Conservation (phyloP, 257 asterid species). For the Ocimum tenuiflorum region DNA sequence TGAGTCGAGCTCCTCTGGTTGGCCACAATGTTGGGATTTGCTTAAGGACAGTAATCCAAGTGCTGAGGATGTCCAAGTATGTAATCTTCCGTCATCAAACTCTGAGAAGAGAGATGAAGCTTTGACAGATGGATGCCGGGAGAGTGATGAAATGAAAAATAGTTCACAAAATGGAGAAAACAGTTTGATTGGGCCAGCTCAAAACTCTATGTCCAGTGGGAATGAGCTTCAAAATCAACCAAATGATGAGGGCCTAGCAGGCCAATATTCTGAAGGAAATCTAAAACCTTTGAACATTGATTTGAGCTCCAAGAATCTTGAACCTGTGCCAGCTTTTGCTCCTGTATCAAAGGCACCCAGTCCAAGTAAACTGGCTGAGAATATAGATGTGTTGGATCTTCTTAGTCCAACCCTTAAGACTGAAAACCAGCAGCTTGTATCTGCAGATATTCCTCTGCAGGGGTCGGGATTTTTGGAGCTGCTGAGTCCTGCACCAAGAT, state of each 20-base stretch:
- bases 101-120: background rate
- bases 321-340: constrained; percentile 16
- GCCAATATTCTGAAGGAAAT: constrained; percentile 39
- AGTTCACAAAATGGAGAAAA: constrained; percentile 25
- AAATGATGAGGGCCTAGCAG: constrained; percentile 14
- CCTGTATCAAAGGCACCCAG: constrained; percentile 18
- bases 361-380: constrained; percentile 21
- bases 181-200: constrained; percentile 24
- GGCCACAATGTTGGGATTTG: constrained; percentile 42
- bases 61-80: constrained; percentile 17
- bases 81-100: constrained; percentile 26
- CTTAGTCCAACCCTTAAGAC: constrained; percentile 25
- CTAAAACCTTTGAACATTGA: constrained; percentile 25
- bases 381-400: constrained; percentile 21
- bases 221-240: constrained; percentile 24
- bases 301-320: constrained; percentile 28
- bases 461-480: constrained; percentile 29
- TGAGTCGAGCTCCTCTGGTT: constrained; percentile 22
- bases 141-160: constrained; percentile 15
- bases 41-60: constrained; percentile 30
- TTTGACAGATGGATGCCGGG: constrained; percentile 12
- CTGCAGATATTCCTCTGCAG: constrained; percentile 23
- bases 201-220: constrained; percentile 24
- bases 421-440: constrained; percentile 21
- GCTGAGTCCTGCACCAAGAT: constrained; percentile 38